phyloP scores from a whole-genome alignment of 2,329 filamentous ascomycete species.

The Aspergillus novofumigatus region DNA sequence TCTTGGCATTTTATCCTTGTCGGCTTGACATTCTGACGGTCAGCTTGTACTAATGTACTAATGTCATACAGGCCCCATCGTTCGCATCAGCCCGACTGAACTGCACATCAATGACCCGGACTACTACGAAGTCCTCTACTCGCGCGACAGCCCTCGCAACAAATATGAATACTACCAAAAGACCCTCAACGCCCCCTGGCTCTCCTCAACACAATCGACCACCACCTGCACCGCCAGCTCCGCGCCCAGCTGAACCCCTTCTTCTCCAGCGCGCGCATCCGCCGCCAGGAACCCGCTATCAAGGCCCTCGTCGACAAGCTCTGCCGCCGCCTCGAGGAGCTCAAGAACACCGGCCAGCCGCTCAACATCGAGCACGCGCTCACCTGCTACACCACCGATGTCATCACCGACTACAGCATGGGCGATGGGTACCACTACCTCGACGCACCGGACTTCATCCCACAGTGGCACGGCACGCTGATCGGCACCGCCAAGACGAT shows the following conservation, averaged over 20 bases:
- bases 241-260: constrained; percentile 33
- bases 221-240: constrained; percentile 28
- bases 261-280: constrained; percentile 30
- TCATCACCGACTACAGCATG: constrained; percentile 44
- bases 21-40: not conserved
- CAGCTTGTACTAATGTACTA: not conserved
- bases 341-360: constrained; percentile 11
- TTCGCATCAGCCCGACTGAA: constrained; percentile 30
- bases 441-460: constrained; percentile 27
- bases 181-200: constrained; percentile 26
- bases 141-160: constrained; percentile 27
- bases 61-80: constrained; percentile 24
- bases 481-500: constrained; percentile 19
- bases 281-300: constrained; percentile 20
- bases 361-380: constrained; percentile 29
- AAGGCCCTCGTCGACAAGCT: constrained; percentile 22
- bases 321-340: constrained; percentile 18
- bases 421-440: constrained; percentile 28
- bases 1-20: not conserved
- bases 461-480: constrained; percentile 28
- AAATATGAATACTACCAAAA: constrained; percentile 26
- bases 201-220: constrained; percentile 29
- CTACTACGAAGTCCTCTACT: constrained; percentile 28
- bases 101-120: constrained; percentile 30
- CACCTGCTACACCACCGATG: constrained; percentile 42